Evolutionary conservation across 164 flowering plant species (phyloP).

Genomic region (Dillenia suffruticosa): DNA sequence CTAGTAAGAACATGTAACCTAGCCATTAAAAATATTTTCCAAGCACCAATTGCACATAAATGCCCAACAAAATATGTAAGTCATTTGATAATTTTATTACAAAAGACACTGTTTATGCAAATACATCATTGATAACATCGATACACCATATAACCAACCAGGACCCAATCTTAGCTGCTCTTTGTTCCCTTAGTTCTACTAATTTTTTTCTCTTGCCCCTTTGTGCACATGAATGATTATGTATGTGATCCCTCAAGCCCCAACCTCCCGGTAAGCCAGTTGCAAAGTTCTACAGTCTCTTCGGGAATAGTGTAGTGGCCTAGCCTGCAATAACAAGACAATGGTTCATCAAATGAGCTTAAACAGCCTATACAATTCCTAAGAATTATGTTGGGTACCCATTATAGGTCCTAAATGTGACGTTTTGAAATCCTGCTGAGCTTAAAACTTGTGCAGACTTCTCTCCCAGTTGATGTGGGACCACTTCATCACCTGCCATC

Average conservation of each 20-base stretch:
- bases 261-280: constrained; percentile 22
- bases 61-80: too few species aligned
- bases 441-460: constrained; percentile 44
- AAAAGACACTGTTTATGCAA: neutral
- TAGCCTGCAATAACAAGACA: constrained; percentile 18
- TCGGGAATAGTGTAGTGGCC: constrained; percentile 33
- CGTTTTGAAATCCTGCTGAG: constrained; percentile 49
- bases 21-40: too few species aligned
- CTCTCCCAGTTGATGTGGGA: constrained; percentile 50
- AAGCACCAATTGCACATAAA: too few species aligned
- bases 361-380: too few species aligned
- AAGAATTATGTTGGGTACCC: constrained; percentile 17
- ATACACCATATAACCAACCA: too few species aligned
- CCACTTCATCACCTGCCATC: constrained; percentile 61
- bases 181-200: too few species aligned
- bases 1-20: too few species aligned
- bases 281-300: constrained; percentile 31
- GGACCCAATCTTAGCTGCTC: too few species aligned
- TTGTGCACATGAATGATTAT: too few species aligned
- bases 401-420: constrained; percentile 44
- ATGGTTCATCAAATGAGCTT: too few species aligned
- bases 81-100: neutral
- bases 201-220: too few species aligned
- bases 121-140: too few species aligned
- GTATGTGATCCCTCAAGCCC: constrained; percentile 15